phyloP scores from a whole-genome alignment of 768 basidiomycete species.

The Rhodotorula kratochvilovae region DNA sequence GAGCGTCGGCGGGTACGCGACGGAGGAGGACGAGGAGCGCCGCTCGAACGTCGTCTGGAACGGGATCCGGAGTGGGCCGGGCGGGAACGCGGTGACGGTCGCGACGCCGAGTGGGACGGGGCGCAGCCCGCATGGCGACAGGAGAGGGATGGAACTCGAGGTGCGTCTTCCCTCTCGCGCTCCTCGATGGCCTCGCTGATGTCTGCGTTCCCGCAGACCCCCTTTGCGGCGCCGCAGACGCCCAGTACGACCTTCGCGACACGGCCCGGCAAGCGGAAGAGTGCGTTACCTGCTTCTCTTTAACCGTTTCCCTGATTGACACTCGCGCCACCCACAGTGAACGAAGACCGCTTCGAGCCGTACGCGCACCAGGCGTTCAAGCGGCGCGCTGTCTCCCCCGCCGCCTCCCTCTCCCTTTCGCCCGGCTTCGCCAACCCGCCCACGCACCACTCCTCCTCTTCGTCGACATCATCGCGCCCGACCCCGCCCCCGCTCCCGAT shows the following conservation, averaged over 20 bases:
- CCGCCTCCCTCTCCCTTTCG: conserved; percentile 31
- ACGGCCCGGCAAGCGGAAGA: conserved; percentile 41
- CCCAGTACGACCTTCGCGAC: conserved; percentile 24
- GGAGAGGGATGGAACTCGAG: conserved; percentile 29
- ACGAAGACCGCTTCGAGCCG: conserved; percentile 41
- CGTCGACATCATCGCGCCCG: background rate
- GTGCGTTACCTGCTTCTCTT: conserved; percentile 9
- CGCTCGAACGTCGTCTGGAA: conserved; percentile 32
- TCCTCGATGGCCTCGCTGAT: too few relatives aligned
- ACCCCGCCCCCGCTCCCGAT: background rate
- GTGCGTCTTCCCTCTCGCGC: background rate
- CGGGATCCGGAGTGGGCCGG: conserved; percentile 32
- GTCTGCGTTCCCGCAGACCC: too few relatives aligned
- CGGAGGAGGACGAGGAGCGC: conserved; percentile 31
- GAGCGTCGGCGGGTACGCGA: conserved; percentile 27
- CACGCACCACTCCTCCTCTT: background rate
- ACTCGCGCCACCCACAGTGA: conserved; percentile 4
- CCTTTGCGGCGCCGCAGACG: conserved; percentile 21
- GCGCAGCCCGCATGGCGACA: conserved; percentile 20
- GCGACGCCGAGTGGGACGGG: background rate
- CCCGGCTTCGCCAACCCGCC: conserved; percentile 7
- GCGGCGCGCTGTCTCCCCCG: conserved; percentile 43
- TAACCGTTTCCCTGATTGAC: too few relatives aligned
- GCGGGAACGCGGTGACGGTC: background rate
- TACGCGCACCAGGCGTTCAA: conserved; percentile 41